Evolutionary conservation across 2,329 filamentous ascomycete genomes (phyloP).

Genomic region (Penicillium griseofulvum): DNA sequence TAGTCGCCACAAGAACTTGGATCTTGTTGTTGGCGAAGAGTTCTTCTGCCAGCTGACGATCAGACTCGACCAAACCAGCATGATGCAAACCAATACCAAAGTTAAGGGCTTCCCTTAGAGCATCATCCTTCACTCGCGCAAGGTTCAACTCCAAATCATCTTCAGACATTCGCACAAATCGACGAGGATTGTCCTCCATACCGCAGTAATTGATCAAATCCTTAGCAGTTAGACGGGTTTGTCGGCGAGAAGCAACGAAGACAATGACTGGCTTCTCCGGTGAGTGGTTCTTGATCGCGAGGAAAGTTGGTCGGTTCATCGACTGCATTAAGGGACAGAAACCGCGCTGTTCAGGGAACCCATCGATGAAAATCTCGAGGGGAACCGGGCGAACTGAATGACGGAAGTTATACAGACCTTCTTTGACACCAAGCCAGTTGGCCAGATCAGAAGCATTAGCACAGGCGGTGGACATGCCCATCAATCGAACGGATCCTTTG

Average conservation of each 20-base stretch:
- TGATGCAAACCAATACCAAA: conserved; percentile 98
- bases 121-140: conserved; percentile 87
- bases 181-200: conserved; percentile 94
- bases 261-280: conserved; percentile 97
- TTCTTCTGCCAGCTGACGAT: conserved; percentile 87
- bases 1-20: conserved; percentile 92
- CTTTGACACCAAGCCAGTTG: conserved; percentile 96
- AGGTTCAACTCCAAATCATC: conserved; percentile 88
- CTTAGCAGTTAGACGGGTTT: conserved; percentile 91
- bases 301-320: conserved; percentile 95
- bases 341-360: conserved; percentile 89
- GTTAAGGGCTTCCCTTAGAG: conserved; percentile 86
- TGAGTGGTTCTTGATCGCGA: conserved; percentile 94
- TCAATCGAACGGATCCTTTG: conserved; percentile 79
- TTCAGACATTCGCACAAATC: conserved; percentile 91
- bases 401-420: conserved; percentile 93
- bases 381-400: conserved; percentile 96
- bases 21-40: conserved; percentile 98
- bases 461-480: conserved; percentile 99
- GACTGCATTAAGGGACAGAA: conserved; percentile 99
- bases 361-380: conserved; percentile 93
- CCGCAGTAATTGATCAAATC: conserved; percentile 97
- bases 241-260: conserved; percentile 91
- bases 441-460: conserved; percentile 91
- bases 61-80: conserved; percentile 91